These are phyloP conservation scores for Ajuga reptans DNA, from an alignment of 305 asterid genomes.

Conservation along the genomic window DNA sequence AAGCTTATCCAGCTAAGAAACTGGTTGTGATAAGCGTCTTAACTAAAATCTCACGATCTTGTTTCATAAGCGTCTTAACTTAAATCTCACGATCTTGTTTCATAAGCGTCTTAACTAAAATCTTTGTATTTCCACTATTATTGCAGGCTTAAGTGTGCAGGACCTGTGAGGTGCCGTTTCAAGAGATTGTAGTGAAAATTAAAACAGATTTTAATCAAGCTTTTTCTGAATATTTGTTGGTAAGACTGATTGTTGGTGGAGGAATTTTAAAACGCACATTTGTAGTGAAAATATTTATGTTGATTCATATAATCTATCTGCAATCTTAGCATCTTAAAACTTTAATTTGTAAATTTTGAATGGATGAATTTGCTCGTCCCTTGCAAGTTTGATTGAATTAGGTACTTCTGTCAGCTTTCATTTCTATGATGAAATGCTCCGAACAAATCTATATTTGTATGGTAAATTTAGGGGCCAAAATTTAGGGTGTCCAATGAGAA, in stretches of 20 bases:
- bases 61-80: not conserved
- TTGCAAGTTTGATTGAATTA: too few species aligned
- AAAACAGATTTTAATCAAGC: not conserved
- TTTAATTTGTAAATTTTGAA: too few species aligned
- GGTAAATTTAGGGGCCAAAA: too few species aligned
- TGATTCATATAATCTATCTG: not conserved
- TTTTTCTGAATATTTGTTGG: not conserved
- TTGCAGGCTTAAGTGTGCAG: constrained; percentile 36
- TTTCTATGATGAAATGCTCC: too few species aligned
- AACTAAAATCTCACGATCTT: not conserved
- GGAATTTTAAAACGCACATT: not conserved
- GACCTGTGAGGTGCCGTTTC: constrained; percentile 22
- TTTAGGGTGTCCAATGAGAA: too few species aligned
- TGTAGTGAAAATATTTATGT: constrained; percentile 11
- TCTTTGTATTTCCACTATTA: not conserved
- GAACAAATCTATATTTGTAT: too few species aligned
- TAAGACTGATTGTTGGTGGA: not conserved
- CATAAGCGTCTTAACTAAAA: too few species aligned
- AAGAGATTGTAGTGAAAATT: not conserved
- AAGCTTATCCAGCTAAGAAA: not conserved
- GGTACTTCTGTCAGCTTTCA: too few species aligned
- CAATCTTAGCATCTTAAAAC: too few species aligned
- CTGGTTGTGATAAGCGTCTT: too few species aligned
- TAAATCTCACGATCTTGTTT: too few species aligned
- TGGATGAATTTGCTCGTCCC: too few species aligned